These are phyloP conservation scores for Phytophthora sansomeana DNA, from an alignment of 352 stramenopile species.

Conservation along the genomic window DNA sequence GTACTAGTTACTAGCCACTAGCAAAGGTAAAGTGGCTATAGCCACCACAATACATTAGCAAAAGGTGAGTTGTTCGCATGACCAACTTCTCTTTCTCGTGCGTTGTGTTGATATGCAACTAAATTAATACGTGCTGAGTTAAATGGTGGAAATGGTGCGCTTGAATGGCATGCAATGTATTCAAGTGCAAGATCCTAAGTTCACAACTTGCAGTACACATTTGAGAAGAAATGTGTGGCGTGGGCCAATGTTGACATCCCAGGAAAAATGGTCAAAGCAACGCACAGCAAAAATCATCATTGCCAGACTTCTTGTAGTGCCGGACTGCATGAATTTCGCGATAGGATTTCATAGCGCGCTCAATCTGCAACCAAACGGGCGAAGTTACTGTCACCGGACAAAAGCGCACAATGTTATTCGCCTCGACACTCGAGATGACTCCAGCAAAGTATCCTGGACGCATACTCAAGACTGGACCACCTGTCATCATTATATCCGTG, in stretches of 20 bases:
- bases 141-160: too few species aligned
- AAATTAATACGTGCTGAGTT: too few species aligned
- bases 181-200: too few species aligned
- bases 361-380: neutral
- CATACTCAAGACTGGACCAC: neutral
- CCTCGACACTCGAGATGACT: neutral
- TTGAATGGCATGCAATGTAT: too few species aligned
- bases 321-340: neutral
- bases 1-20: too few species aligned
- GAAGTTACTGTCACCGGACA: neutral
- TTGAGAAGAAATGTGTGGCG: too few species aligned
- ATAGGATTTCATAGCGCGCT: neutral
- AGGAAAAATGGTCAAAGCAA: neutral
- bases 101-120: too few species aligned
- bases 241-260: neutral
- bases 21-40: too few species aligned
- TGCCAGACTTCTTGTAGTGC: neutral
- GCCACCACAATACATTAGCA: too few species aligned
- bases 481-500: neutral
- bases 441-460: neutral
- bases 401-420: neutral
- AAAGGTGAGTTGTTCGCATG: too few species aligned
- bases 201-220: too few species aligned
- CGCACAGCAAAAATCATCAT: neutral
- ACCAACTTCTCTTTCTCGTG: too few species aligned